Evolutionary conservation across 2,329 filamentous ascomycete genomes (phyloP), one percentile per base, ranked within the genome.

Genomic region (Chaetomium strumarium): DNA sequence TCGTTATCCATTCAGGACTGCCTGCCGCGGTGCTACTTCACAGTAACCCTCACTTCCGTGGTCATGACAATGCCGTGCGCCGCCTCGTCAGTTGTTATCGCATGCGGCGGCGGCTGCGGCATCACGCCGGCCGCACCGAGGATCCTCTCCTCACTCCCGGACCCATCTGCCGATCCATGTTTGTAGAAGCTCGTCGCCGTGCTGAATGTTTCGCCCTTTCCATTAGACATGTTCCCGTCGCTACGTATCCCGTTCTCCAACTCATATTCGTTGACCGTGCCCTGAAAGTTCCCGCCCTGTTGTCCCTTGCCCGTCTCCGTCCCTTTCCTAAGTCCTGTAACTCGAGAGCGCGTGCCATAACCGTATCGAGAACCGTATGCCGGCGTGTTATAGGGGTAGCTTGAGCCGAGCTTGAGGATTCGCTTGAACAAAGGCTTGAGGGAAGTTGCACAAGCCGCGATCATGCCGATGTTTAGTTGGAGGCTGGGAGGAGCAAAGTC

Each of bases 381-480:
- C 16, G 47, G 36, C 3, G 39, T 51, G 52, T 39, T 39, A 43
- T 55, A 46, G 17, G 20, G 42, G 17, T 51, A 37, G 34, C 49
- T 43, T 9, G 42, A 39, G 33, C 20, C 17, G 41, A 58, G 43
- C 12, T 36, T 36, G 33, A 56, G 53, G 41, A 58, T 20, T 19
- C 51, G 50, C 10, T 20, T 44, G 39, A 58, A 20, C 29, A 58
- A 46, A 6, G 56, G 56, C 24, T 52, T 52, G 48, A 58, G 51
- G 1, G 56, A 50, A 5, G 56, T 41, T 16, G 56, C 56, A 36
- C 56, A 58, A 17, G 56, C 56, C 11, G 56, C 56, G 34, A 58
- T 55, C 42, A 56, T 56, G 42, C 56, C 54, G 10, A 55, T 30
- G 36, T 56, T 48, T 20, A 56, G 52, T 53, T 58, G 57, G 10